Evolutionary conservation across 2,329 filamentous ascomycete genomes (phyloP).

Genomic region (Acephala macrosclerotiorum): DNA sequence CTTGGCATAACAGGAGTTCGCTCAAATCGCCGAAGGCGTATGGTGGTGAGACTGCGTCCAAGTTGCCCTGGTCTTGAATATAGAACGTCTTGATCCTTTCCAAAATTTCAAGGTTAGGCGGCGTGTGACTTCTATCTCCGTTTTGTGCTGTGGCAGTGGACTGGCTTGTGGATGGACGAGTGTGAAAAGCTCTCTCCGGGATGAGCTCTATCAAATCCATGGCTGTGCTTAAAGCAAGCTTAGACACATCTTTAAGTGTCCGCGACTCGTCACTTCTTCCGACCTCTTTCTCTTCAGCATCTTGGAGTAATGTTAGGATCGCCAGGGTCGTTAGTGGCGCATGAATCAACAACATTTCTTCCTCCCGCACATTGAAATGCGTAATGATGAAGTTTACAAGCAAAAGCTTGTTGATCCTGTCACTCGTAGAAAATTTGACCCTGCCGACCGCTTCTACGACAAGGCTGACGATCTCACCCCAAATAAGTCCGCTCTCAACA

Average conservation of each 20-base stretch:
- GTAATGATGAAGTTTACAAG: slow-evolving; percentile 82
- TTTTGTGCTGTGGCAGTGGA: slow-evolving; percentile 34
- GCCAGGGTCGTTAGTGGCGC: slow-evolving; percentile 79
- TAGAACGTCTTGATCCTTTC: slow-evolving; percentile 72
- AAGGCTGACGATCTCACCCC: slow-evolving; percentile 78
- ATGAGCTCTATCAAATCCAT: slow-evolving; percentile 67
- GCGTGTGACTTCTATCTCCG: slow-evolving; percentile 41
- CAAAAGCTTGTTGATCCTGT: slow-evolving; percentile 68
- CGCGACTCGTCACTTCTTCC: slow-evolving; percentile 37
- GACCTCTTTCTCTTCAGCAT: slow-evolving; percentile 52
- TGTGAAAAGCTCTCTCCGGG: slow-evolving; percentile 68
- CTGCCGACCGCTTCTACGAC: slow-evolving; percentile 66
- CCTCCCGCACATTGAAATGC: slow-evolving; percentile 93
- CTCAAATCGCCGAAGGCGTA: slow-evolving; percentile 63
- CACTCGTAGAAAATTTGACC: slow-evolving; percentile 48
- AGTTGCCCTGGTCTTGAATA: slow-evolving; percentile 71
- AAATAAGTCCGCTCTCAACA: slow-evolving; percentile 93
- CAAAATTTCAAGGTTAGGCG: slow-evolving; percentile 60
- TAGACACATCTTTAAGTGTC: slow-evolving; percentile 36
- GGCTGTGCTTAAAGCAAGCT: slow-evolving; percentile 55
- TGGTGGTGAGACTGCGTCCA: slow-evolving; percentile 67
- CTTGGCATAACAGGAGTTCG: slow-evolving; percentile 70
- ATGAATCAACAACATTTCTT: slow-evolving; percentile 92
- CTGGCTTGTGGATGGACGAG: slow-evolving; percentile 39
- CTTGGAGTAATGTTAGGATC: slow-evolving; percentile 63